Evolutionary conservation across 1,284 basidiomycete genomes (phyloP).

Genomic region (Pseudozyma sp.): DNA sequence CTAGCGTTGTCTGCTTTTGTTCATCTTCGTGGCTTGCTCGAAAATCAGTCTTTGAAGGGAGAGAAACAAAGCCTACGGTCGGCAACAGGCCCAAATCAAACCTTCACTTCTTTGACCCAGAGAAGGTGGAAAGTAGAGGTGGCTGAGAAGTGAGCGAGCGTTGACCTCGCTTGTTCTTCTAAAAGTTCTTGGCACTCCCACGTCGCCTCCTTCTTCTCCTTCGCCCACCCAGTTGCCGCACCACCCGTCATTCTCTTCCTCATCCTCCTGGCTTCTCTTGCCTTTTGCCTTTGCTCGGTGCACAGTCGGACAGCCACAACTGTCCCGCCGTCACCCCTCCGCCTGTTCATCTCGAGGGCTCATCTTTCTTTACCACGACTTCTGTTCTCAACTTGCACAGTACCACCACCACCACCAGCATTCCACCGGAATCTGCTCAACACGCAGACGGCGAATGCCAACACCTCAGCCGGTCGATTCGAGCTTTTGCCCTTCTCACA

Average conservation of each 20-base stretch:
- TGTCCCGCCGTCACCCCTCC: too few relatives aligned
- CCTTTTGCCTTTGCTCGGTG: neutral
- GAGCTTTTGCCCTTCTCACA: too few relatives aligned
- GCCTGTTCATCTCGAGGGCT: too few relatives aligned
- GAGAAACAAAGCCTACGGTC: neutral
- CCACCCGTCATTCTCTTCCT: neutral
- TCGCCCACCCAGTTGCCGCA: neutral
- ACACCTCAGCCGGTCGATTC: too few relatives aligned
- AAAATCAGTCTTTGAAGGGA: neutral
- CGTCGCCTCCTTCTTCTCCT: neutral
- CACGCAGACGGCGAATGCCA: neutral
- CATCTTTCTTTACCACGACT: neutral
- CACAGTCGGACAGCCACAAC: too few relatives aligned
- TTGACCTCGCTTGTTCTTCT: slow-evolving; percentile 37
- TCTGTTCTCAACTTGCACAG: neutral
- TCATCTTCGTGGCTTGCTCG: neutral
- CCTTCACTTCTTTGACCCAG: neutral
- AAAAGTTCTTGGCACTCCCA: slow-evolving; percentile 26
- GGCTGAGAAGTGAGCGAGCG: neutral
- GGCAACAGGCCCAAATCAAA: neutral
- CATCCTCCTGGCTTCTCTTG: neutral
- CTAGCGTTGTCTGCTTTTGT: too few relatives aligned
- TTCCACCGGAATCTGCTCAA: neutral
- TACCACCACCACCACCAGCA: neutral
- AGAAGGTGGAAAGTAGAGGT: neutral